phyloP scores from a whole-genome alignment of 805 yeast species.

The Saturnispora silvae region DNA sequence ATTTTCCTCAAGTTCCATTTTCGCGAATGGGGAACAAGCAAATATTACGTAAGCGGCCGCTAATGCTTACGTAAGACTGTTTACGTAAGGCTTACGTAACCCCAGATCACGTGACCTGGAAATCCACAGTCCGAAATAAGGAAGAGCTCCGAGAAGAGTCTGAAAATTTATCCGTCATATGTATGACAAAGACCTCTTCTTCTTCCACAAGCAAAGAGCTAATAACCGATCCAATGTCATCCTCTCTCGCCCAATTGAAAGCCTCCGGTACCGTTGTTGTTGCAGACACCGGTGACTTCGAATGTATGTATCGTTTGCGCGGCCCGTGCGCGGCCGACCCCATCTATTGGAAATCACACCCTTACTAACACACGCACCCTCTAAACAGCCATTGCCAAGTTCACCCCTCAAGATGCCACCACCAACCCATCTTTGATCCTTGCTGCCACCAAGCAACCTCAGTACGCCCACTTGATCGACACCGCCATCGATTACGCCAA shows the following conservation, averaged over 20 bases:
- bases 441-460: conserved; percentile 88
- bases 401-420: conserved; percentile 98
- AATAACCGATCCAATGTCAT: conserved; percentile 30
- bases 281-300: conserved; percentile 98
- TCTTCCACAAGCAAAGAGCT: too few relatives aligned
- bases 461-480: conserved; percentile 83
- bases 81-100: not conserved
- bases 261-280: conserved; percentile 94
- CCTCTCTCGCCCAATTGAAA: conserved; percentile 88
- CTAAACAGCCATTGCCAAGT: conserved; percentile 80
- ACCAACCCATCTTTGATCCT: conserved; percentile 96
- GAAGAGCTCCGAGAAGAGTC: not conserved
- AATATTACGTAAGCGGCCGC: not conserved
- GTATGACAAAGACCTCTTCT: too few relatives aligned
- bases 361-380: not conserved
- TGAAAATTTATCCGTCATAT: too few relatives aligned
- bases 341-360: not conserved
- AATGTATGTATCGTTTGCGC: conserved; percentile 32
- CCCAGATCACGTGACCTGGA: not conserved
- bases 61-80: conserved; percentile 1
- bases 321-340: not conserved
- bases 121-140: not conserved
- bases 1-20: not conserved
- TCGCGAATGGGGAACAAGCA: too few relatives aligned
- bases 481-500: conserved; percentile 82